These are phyloP conservation scores for Lojkania enalia DNA, from an alignment of 2,329 filamentous ascomycete species.

Conservation along the genomic window DNA sequence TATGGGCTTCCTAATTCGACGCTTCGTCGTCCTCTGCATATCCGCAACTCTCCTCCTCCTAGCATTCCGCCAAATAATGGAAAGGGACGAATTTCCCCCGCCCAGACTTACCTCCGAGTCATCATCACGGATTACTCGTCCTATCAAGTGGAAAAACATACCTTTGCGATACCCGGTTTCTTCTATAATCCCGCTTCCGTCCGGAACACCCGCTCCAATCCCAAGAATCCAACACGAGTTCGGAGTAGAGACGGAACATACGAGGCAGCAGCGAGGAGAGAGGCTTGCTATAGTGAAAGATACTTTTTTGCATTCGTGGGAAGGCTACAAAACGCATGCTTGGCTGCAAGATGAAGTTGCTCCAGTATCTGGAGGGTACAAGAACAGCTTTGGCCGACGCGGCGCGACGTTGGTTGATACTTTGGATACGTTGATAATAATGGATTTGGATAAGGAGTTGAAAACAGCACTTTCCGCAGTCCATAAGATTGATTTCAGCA, in stretches of 20 bases:
- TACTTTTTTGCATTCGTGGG: conserved; percentile 47
- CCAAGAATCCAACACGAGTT: conserved; percentile 45
- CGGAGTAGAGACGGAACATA: conserved; percentile 38
- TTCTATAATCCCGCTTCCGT: conserved; percentile 37
- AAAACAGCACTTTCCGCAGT: conserved; percentile 56
- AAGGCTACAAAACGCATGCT: conserved; percentile 56
- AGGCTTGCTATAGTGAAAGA: conserved; percentile 42
- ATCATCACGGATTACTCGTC: conserved; percentile 31
- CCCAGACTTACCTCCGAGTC: conserved; percentile 28
- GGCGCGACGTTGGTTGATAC: conserved; percentile 63
- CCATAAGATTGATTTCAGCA: conserved; percentile 58
- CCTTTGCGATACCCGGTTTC: conserved; percentile 36
- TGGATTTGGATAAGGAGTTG: conserved; percentile 63
- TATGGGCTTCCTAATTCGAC: conserved; percentile 36
- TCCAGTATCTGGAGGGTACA: conserved; percentile 53
- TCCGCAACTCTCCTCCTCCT: conserved; percentile 32
- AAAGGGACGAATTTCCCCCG: conserved; percentile 20
- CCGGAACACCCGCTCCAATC: conserved; percentile 31
- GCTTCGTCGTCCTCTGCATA: conserved; percentile 33
- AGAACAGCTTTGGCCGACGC: conserved; percentile 58
- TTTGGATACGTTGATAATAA: conserved; percentile 65
- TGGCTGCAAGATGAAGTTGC: conserved; percentile 59
- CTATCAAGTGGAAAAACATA: conserved; percentile 40
- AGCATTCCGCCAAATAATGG: conserved; percentile 34
- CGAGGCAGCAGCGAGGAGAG: conserved; percentile 33